Conservation (phyloP, 169 alveolate species). For the Toxoplasma gondii region DNA sequence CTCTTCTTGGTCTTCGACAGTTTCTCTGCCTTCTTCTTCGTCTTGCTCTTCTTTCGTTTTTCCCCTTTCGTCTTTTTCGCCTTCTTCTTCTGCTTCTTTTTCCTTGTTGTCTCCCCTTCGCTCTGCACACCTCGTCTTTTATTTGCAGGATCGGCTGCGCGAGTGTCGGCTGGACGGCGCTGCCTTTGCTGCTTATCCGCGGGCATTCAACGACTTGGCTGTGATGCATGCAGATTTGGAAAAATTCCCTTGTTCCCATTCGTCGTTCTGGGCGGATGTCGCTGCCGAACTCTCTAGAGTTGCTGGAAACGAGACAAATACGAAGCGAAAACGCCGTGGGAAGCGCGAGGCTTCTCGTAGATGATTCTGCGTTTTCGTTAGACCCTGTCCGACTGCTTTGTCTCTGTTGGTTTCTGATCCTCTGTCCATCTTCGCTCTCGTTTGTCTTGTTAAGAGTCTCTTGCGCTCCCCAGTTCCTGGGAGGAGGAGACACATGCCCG, state of each 20-base stretch:
- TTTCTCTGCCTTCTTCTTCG: neutral
- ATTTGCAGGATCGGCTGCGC: neutral
- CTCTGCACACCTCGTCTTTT: neutral
- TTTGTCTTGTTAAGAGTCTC: too few relatives aligned
- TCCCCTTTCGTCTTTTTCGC: neutral
- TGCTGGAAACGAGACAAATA: too few relatives aligned
- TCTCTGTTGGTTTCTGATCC: too few relatives aligned
- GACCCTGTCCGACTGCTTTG: too few relatives aligned
- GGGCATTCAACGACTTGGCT: constrained; percentile 11
- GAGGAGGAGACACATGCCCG: too few relatives aligned
- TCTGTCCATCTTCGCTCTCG: too few relatives aligned
- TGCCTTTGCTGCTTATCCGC: neutral
- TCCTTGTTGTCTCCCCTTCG: neutral
- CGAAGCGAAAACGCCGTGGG: too few relatives aligned
- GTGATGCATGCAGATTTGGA: neutral
- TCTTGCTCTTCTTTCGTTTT: neutral
- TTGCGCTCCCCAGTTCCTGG: too few relatives aligned
- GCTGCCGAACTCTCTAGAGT: neutral
- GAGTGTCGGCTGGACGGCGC: neutral
- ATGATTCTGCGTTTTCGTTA: too few relatives aligned
- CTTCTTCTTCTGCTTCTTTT: neutral
- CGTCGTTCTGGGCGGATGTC: neutral
- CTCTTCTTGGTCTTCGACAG: neutral
- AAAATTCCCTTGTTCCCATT: neutral
- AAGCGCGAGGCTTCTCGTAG: too few relatives aligned